Evolutionary conservation across 306 rosid genomes (phyloP), one percentile per base, ranked within the genome.

Genomic region (Cicer bijugum): DNA sequence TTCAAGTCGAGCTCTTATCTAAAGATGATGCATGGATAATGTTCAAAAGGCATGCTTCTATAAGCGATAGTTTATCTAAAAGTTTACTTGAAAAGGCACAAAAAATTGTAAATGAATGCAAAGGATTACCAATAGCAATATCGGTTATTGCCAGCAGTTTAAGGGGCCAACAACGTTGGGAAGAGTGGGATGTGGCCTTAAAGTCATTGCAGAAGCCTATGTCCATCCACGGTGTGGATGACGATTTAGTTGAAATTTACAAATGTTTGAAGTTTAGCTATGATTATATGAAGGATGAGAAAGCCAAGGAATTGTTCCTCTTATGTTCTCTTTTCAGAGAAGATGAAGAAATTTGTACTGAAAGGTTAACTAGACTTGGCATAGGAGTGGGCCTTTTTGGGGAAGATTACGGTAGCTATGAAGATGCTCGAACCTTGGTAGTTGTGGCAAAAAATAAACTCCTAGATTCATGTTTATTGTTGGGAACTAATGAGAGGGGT

Each of bases 111-210:
- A 9, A 23, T 1, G 60, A 67, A 71, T 74, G 83, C 59, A 35
- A 71, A 59, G 6, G 67, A 42, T 80, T 80, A 52, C 80, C 80
- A 0, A 4, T 71, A 55, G 75, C 78, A 55, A 14, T 79, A 35
- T 10, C 19, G 5, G 8, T 38, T 12, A 10, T 65, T 0, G 83
- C 58, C 7, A 58, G 28, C 1, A n/a, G 76, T 39, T 60, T 80
- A 19, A 67, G 0, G 0, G 69, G 44, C 0, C 2, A 17, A 11
- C 10, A 6, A 38, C 7, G 15, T 57, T 6, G 0, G 0, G 7
- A 9, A 1, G 12, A 48, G 1, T 80, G 80, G 83, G 5, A 23
- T 0, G 14, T 0, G 0, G 64, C 59, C 4, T 23, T 59, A 15
- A 1, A 0, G 1, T 7, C 33, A 23, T 61, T 74, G 16, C n/a